Base-by-base conservation (phyloP, 192 early-diverging fungal genomes). In the Rhizoclosmatium globosum region DNA sequence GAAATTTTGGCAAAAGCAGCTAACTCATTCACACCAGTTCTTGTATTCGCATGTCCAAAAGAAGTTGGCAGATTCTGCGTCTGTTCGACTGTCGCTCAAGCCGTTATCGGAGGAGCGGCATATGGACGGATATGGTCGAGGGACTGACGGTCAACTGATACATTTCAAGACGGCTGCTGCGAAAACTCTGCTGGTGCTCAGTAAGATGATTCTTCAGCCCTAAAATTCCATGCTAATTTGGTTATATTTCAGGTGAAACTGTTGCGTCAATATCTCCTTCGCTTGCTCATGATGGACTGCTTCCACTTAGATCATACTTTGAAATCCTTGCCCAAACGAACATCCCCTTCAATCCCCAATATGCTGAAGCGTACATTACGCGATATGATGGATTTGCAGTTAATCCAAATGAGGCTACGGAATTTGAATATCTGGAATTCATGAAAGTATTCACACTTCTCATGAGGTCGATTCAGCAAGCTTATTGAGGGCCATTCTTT, bases 391-490 rank as follows among this genome's bases (percentile, higher is more conserved):
- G 4, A 6, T 45, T 60, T 42, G 42, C 73, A 13, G 17, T 23
- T 6, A 31, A 47, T 43, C 73, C 73, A 39, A 74, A 74, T 23
- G 73, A 74, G 44, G 57, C 45, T 6, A 64, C 73, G 6, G 73
- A 74, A 64, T 50, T 17, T 42, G 73, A 74, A 64, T 74, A 74
- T 61, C 38, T 74, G 57, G 59, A 74, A 58, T 74, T 74, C 45
- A 74, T 74, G 73, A 74, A 74, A 45, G 7, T 64, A 4, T 74
- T 74, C 62, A 31, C 73, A 31, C 7, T 58, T 1, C 60, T 74
- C 19, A 44, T 74, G 39, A 17, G 60, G 38, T 74, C 73, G 39
- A 57, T 72, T 38, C 19, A 65, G 38, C 11, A 17, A 21, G 31
- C 38, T 23, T 21, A 23, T 65, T 65, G 21, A 57, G 13, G 13